Conservation (phyloP, 202 grass and related monocot genomes). For the Setaria viridis region DNA sequence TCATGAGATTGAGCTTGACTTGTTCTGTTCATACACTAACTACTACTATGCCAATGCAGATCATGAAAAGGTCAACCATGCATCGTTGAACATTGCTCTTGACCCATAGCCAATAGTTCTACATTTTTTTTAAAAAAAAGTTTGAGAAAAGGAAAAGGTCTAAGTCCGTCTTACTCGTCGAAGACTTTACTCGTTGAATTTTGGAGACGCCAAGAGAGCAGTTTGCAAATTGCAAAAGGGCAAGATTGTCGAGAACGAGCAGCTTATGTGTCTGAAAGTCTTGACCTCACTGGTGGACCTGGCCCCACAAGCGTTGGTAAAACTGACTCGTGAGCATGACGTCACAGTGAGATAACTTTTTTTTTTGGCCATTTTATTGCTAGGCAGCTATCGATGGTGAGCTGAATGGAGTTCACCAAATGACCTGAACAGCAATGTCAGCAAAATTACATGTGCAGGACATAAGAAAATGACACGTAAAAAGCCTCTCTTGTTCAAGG, state of each 20-base stretch:
- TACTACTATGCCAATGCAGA: neutral
- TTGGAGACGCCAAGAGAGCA: neutral
- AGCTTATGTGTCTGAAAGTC: neutral
- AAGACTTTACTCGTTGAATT: constrained; percentile 9
- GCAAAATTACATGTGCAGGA: neutral
- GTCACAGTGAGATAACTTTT: neutral
- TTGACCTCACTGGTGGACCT: neutral
- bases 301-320: neutral
- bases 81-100: neutral
- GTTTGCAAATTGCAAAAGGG: neutral
- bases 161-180: neutral
- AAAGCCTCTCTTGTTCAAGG: neutral
- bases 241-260: neutral
- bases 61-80: constrained; percentile 2
- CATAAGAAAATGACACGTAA: neutral
- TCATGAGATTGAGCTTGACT: neutral
- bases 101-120: neutral
- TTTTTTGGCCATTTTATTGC: neutral
- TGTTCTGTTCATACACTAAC: neutral
- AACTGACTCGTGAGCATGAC: neutral
- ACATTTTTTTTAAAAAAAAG: neutral
- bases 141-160: neutral
- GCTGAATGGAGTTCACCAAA: neutral
- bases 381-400: neutral
- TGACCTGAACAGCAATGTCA: neutral